phyloP scores from a whole-genome alignment of 2,329 filamentous ascomycete genomes.

The Didymella exigua region DNA sequence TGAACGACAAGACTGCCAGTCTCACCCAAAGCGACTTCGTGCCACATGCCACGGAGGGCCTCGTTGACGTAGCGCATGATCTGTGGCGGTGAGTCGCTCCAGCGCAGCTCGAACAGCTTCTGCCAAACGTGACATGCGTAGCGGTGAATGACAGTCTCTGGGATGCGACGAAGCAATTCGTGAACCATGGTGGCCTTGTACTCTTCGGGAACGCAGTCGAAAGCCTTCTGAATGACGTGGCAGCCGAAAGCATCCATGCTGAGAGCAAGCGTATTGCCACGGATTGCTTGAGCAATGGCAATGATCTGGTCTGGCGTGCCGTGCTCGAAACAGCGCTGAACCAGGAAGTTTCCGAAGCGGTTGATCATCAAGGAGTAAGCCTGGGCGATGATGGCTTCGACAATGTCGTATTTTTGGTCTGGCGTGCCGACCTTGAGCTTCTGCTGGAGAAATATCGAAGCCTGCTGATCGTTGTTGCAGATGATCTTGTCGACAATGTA shows the following conservation, averaged over 20 bases:
- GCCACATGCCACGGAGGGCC: conserved; percentile 94
- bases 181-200: conserved; percentile 99
- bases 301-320: conserved; percentile 91
- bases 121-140: conserved; percentile 99
- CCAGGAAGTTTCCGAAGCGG: conserved; percentile 96
- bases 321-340: conserved; percentile 98
- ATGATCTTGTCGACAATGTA: conserved; percentile 99
- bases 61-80: conserved; percentile 99
- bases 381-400: conserved; percentile 93
- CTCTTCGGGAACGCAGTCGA: conserved; percentile 95
- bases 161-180: conserved; percentile 90
- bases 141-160: conserved; percentile 96
- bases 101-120: conserved; percentile 97
- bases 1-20: conserved; percentile 98
- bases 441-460: conserved; percentile 97
- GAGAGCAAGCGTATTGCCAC: conserved; percentile 88
- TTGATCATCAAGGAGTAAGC: conserved; percentile 98
- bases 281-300: conserved; percentile 91
- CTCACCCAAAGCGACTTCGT: conserved; percentile 95
- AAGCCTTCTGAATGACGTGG: conserved; percentile 97
- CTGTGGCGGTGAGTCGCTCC: conserved; percentile 91
- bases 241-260: conserved; percentile 99
- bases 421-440: conserved; percentile 96
- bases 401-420: conserved; percentile 96
- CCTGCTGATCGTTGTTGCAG: conserved; percentile 98